phyloP scores from a whole-genome alignment of 2,329 filamentous ascomycete genomes.

The Davidsoniella eucalypti region DNA sequence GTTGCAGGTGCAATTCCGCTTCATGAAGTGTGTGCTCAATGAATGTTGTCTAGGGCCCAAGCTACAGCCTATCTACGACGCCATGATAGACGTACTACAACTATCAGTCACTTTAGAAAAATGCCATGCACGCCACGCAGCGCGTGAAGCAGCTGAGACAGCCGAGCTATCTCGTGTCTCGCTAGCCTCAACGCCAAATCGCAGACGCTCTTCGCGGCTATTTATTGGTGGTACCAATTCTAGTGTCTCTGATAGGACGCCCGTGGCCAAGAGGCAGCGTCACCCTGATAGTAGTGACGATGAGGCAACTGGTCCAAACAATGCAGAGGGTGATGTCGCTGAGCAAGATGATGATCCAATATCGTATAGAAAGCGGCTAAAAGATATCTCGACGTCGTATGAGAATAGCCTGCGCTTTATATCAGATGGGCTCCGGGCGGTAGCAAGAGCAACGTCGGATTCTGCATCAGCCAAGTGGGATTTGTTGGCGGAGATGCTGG shows the following conservation, averaged over 20 bases:
- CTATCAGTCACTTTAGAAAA: conserved; percentile 55
- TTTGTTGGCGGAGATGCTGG: conserved; percentile 63
- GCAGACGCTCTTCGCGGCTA: conserved; percentile 6
- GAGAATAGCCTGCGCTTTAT: conserved; percentile 53
- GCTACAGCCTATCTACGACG: conserved; percentile 53
- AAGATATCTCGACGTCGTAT: conserved; percentile 44
- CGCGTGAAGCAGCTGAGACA: conserved; percentile 22
- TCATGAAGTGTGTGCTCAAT: conserved; percentile 44
- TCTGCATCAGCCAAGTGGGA: conserved; percentile 50
- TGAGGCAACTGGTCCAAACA: conserved; percentile 8
- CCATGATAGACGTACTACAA: conserved; percentile 61
- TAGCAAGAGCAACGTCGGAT: conserved; percentile 58
- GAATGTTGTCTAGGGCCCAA: conserved; percentile 55
- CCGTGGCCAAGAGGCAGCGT: conserved; percentile 7
- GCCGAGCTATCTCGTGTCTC: conserved; percentile 26
- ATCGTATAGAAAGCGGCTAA: conserved; percentile 35
- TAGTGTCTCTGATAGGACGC: conserved; percentile 1
- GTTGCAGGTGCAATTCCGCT: conserved; percentile 51
- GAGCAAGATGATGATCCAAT: conserved; percentile 20
- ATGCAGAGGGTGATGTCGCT: conserved; percentile 23
- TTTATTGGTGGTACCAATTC: background rate
- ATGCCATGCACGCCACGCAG: conserved; percentile 27
- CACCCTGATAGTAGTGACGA: conserved; percentile 14
- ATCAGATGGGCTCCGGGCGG: conserved; percentile 52
- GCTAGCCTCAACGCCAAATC: conserved; percentile 21